Evolutionary conservation across 2,329 filamentous ascomycete genomes (phyloP).

Genomic region (Sporothrix inflata): DNA sequence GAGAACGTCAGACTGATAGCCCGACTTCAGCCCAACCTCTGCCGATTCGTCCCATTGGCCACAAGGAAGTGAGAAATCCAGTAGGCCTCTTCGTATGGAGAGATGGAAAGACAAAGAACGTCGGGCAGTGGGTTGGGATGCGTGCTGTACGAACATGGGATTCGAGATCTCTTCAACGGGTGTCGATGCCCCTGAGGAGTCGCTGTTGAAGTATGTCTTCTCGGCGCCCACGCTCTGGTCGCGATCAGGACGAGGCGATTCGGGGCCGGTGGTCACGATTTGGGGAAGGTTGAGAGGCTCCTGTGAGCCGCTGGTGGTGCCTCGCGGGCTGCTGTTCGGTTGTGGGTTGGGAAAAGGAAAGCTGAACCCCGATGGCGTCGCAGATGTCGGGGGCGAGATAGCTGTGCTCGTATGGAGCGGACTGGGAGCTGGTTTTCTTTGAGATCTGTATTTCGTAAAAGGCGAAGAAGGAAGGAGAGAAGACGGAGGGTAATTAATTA

Average conservation of each 20-base stretch:
- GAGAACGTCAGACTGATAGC: slow-evolving; percentile 17
- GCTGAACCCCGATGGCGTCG: slow-evolving; percentile 46
- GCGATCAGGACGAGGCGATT: slow-evolving; percentile 36
- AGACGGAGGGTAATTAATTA: slow-evolving; percentile 13
- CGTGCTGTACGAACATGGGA: slow-evolving; percentile 39
- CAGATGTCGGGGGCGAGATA: slow-evolving; percentile 48
- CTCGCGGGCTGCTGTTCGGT: slow-evolving; percentile 7
- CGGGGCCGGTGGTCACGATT: slow-evolving; percentile 41
- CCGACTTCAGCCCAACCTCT: slow-evolving; percentile 23
- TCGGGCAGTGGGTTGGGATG: slow-evolving; percentile 6
- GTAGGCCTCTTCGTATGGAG: neutral
- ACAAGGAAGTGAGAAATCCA: neutral
- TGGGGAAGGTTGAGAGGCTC: slow-evolving; percentile 40
- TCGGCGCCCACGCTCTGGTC: slow-evolving; percentile 35
- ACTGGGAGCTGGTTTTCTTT: slow-evolving; percentile 53
- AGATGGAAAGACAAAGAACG: neutral
- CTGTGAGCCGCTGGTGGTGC: slow-evolving; percentile 18
- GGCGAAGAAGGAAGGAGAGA: neutral
- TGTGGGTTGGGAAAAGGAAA: slow-evolving; percentile 39
- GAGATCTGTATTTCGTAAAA: slow-evolving; percentile 46
- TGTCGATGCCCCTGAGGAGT: slow-evolving; percentile 43
- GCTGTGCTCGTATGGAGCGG: slow-evolving; percentile 52
- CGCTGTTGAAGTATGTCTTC: slow-evolving; percentile 45
- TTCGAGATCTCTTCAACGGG: slow-evolving; percentile 39
- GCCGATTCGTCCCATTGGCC: slow-evolving; percentile 7